phyloP scores from a whole-genome alignment of 2,329 filamentous ascomycete genomes.

The Claviceps capensis region DNA sequence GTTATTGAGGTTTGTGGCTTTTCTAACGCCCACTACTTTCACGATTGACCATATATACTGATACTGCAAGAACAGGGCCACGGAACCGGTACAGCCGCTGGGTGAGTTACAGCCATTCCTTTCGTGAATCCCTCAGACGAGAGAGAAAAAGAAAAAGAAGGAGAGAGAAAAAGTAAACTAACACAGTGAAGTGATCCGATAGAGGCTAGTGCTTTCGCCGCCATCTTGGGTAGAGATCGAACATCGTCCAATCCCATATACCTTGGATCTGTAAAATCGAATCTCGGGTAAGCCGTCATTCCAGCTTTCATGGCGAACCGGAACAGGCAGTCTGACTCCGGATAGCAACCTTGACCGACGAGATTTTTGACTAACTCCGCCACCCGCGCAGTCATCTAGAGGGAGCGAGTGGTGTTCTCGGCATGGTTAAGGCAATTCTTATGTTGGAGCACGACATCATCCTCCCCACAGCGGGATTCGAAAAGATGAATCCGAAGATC shows the following conservation, averaged over 20 bases:
- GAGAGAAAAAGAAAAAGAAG: background rate
- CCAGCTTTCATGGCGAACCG: background rate
- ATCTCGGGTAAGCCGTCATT: constrained; percentile 6
- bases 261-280: constrained; percentile 12
- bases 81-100: constrained; percentile 18
- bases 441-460: constrained; percentile 13
- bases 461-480: constrained; percentile 14
- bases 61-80: constrained; percentile 7
- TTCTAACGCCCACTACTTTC: no score
- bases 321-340: background rate
- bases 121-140: background rate
- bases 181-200: constrained; percentile 21
- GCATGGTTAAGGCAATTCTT: constrained; percentile 15
- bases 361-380: background rate
- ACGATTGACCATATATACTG: background rate
- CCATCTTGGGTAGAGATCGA: constrained; percentile 10
- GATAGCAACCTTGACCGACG: background rate
- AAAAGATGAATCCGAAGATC: constrained; percentile 11
- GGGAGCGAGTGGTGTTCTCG: constrained; percentile 13
- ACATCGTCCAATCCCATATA: constrained; percentile 12
- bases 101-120: constrained; percentile 1
- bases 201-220: constrained; percentile 14
- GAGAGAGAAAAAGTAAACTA: background rate
- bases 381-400: constrained; percentile 10
- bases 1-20: constrained; percentile 6